Conservation (phyloP, 2,329 filamentous ascomycete genomes). For the Chaetothyriales sp. region DNA sequence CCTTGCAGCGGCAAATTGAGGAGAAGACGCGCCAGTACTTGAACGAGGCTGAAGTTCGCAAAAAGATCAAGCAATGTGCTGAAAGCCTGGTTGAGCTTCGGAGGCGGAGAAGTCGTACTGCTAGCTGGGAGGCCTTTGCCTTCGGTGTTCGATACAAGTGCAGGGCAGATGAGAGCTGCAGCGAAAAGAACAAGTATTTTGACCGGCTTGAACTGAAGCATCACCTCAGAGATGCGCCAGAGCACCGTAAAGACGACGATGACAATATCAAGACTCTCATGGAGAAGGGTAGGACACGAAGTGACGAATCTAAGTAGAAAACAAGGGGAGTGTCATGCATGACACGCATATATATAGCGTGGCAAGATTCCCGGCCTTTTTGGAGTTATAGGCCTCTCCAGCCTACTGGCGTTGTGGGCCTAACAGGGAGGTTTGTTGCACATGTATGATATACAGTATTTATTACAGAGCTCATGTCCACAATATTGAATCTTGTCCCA, state of each 20-base stretch:
- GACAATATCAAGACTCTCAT: conserved; percentile 1
- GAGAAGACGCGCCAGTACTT: neutral
- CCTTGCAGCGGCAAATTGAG: neutral
- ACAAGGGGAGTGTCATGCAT: too few species aligned
- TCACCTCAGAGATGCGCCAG: conserved; percentile 1
- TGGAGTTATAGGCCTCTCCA: too few species aligned
- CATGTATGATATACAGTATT: too few species aligned
- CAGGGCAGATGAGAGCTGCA: neutral
- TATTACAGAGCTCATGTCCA: too few species aligned
- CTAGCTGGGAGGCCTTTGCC: conserved; percentile 3
- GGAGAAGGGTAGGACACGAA: conserved; percentile 2
- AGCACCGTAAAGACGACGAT: conserved; percentile 1
- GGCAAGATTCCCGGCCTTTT: too few species aligned
- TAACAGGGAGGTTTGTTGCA: neutral
- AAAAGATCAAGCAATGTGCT: conserved; percentile 1
- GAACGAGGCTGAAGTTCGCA: neutral
- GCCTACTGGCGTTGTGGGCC: too few species aligned
- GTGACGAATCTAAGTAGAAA: neutral
- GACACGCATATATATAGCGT: too few species aligned
- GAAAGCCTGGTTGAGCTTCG: conserved; percentile 1
- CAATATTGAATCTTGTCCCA: too few species aligned
- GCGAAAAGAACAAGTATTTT: neutral
- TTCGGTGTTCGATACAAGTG: conserved; percentile 2
- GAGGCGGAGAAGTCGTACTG: neutral
- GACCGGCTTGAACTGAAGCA: neutral